Base-by-base conservation (phyloP, 441 rosid genomes). In the Bruguiera hainesii region DNA sequence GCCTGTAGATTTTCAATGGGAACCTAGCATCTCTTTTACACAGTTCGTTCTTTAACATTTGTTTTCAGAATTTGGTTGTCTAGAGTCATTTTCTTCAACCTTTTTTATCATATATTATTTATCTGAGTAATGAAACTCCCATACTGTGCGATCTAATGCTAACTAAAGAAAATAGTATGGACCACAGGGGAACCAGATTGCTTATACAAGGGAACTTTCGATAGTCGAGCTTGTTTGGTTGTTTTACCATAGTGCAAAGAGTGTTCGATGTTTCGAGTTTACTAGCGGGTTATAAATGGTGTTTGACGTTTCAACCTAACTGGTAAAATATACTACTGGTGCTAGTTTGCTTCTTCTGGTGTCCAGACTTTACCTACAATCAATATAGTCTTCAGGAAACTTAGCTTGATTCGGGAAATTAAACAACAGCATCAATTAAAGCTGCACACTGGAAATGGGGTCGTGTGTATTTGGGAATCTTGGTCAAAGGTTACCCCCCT, bases 371-470 rank as follows among this genome's bases (percentile, higher is more conserved):
- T 65, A 75, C 78, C 81, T 67, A 67, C 67, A 81, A 75, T 67
- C 62, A 52, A 72, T 73, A 65, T 67, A 66, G 58, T 23, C 33
- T 61, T 56, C 65, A 75, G 70, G 75, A 73, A 78, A 73, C 75
- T 78, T 82, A 76, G 79, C 88, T 84, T 82, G 81, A 81, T 82
- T 79, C 63, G 77, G 90, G 75, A 70, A 74, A 78, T 60, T 74
- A 68, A 78, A 51, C 70, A 68, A 57, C 60, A 64, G 74, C 20
- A 74, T 78, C 81, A 74, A 74, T 74, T 78, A 80, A 82, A 82
- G 86, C 82, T 73, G 72, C 71, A 66, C 10, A 55, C 64, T 48
- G 59, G 56, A 53, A 55, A 42, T 67, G 79, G 67, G 76, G 78
- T 82, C 76, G 65, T 63, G 49, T 30, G 23, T 69, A 42, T 11